These are phyloP conservation scores for Schwanniomyces polymorphus DNA, from an alignment of 805 yeast genomes.

Conservation along the genomic window DNA sequence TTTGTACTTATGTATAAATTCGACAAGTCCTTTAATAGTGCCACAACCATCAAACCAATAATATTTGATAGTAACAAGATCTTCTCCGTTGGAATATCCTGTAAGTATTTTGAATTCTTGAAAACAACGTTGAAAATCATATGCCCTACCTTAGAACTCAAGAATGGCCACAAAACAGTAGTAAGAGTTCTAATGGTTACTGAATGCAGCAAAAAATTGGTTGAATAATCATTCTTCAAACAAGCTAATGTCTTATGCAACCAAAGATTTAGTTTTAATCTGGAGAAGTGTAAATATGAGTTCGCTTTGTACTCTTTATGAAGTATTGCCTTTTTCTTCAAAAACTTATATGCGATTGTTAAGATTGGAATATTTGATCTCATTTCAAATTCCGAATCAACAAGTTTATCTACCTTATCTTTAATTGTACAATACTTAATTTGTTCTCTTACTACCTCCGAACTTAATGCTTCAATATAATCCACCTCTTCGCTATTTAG, in stretches of 20 bases:
- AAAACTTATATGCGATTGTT: constrained; percentile 1
- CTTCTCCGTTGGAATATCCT: constrained; percentile 11
- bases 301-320: background rate
- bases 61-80: constrained; percentile 30
- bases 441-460: constrained; percentile 8
- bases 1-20: constrained; percentile 28
- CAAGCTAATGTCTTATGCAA: constrained; percentile 31
- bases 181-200: constrained; percentile 26
- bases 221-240: constrained; percentile 33
- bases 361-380: background rate
- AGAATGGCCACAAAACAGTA: constrained; percentile 41
- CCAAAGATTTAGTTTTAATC: constrained; percentile 12
- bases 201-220: constrained; percentile 20
- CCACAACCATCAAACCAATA: constrained; percentile 31
- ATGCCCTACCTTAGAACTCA: constrained; percentile 32
- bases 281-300: constrained; percentile 7
- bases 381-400: constrained; percentile 3
- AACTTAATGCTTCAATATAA: constrained; percentile 19
- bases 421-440: constrained; percentile 7
- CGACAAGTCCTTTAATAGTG: constrained; percentile 30
- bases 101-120: constrained; percentile 5
- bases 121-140: constrained; percentile 14
- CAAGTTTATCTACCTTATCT: background rate
- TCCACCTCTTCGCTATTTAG: constrained; percentile 19
- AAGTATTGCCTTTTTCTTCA: constrained; percentile 1